Evolutionary conservation across 257 asterid genomes (phyloP).

Genomic region (Craterostigma plantagineum): DNA sequence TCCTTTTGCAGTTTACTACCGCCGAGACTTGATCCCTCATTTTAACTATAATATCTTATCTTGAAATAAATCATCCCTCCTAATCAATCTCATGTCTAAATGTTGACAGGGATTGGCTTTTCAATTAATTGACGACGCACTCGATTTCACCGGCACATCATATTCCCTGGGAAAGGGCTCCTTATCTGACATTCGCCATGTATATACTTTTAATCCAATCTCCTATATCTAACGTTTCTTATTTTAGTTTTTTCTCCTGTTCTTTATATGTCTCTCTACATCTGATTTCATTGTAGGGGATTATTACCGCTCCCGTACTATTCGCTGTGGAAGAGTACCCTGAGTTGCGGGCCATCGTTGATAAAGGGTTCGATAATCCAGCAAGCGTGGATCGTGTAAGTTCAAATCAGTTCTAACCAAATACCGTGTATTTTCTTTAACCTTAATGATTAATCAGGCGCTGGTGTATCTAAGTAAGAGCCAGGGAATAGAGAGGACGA

Average conservation of each 20-base stretch:
- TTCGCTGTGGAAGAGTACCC: conserved; percentile 92
- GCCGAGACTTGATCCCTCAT: too few species aligned
- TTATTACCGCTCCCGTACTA: conserved; percentile 80
- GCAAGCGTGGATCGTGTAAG: conserved; percentile 63
- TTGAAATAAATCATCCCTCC: too few species aligned
- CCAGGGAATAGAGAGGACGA: conserved; percentile 63
- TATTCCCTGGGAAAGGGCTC: conserved; percentile 89
- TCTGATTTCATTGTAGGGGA: conserved; percentile 29
- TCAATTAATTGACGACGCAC: conserved; percentile 86
- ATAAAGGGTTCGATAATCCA: conserved; percentile 59
- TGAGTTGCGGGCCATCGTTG: conserved; percentile 45
- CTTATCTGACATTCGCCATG: conserved; percentile 89
- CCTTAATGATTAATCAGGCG: too few species aligned
- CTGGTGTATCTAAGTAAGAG: conserved; percentile 68
- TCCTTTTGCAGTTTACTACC: too few species aligned
- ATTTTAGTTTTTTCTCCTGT: not conserved
- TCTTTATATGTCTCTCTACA: not conserved
- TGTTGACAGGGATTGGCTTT: conserved; percentile 77
- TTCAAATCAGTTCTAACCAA: too few species aligned
- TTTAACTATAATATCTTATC: too few species aligned
- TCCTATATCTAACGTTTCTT: not conserved
- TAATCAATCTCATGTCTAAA: too few species aligned
- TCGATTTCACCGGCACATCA: conserved; percentile 90
- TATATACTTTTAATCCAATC: conserved; percentile 10
- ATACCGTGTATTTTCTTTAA: too few species aligned